These are phyloP conservation scores for Solanum etuberosum DNA, from an alignment of 257 asterid genomes.

Conservation along the genomic window DNA sequence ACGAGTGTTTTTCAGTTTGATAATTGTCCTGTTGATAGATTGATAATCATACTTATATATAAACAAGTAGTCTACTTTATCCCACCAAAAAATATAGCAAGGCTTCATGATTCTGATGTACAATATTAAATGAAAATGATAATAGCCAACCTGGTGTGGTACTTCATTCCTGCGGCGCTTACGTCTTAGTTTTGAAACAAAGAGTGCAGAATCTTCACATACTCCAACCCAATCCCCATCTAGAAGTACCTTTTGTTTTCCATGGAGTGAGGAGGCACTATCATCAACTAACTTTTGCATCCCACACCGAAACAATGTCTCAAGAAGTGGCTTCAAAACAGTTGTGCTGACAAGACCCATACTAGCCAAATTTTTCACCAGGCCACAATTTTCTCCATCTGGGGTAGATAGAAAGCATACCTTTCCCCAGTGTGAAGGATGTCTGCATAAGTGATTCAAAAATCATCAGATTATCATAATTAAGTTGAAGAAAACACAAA, in stretches of 20 bases:
- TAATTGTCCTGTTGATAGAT: not conserved
- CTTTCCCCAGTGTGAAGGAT: conserved; percentile 98
- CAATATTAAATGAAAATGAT: conserved; percentile 12
- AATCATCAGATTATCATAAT: conserved; percentile 4
- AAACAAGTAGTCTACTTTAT: not conserved
- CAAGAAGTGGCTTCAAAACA: conserved; percentile 31
- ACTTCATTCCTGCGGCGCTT: conserved; percentile 62
- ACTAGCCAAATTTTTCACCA: conserved; percentile 86
- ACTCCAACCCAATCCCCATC: conserved; percentile 93
- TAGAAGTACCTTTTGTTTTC: conserved; percentile 55
- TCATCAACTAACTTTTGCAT: conserved; percentile 56
- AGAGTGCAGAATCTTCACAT: conserved; percentile 57
- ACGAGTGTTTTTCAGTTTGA: not conserved
- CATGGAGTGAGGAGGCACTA: conserved; percentile 26
- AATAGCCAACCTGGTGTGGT: conserved; percentile 50
- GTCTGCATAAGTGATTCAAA: conserved; percentile 39
- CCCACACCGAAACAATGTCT: conserved; percentile 51
- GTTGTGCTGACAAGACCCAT: conserved; percentile 73
- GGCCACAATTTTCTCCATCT: conserved; percentile 97
- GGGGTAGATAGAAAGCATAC: conserved; percentile 90
- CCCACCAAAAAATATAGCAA: not conserved
- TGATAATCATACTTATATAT: not conserved
- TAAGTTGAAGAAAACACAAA: not conserved
- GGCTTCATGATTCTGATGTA: not conserved
- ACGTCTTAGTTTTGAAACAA: conserved; percentile 54